Percentiles rank a stretch among this genome's conserved stretches.
These are phyloP conservation scores for Mycena galericulata DNA, from an alignment of 768 basidiomycete genomes.

Conservation along the genomic window DNA sequence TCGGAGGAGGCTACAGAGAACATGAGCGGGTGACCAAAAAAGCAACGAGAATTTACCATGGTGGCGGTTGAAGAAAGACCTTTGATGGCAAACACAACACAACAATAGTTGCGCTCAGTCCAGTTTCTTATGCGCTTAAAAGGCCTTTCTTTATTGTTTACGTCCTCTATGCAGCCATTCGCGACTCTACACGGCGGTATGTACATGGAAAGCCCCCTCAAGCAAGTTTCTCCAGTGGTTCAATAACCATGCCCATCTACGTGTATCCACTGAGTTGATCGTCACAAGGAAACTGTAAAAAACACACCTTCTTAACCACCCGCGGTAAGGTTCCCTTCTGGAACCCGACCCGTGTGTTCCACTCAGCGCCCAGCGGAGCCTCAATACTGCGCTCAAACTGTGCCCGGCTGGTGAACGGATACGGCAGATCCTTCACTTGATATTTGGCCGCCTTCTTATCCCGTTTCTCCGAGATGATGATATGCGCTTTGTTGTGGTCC, in stretches of 20 bases:
- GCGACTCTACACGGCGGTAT: not conserved
- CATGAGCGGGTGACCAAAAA: slow-evolving; percentile 23
- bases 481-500: slow-evolving; percentile 86
- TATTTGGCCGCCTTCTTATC: slow-evolving; percentile 96
- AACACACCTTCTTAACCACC: slow-evolving; percentile 87
- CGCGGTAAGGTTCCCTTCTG: slow-evolving; percentile 87
- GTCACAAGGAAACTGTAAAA: not conserved
- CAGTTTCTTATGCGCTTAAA: too few relatives aligned
- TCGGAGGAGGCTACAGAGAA: slow-evolving; percentile 87
- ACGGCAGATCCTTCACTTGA: slow-evolving; percentile 90
- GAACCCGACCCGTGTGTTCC: slow-evolving; percentile 91
- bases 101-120: too few relatives aligned
- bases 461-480: slow-evolving; percentile 96
- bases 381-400: slow-evolving; percentile 92
- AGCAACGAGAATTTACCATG: slow-evolving; percentile 32
- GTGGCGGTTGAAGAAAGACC: slow-evolving; percentile 19
- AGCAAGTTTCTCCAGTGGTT: slow-evolving; percentile 70
- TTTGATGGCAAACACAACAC: slow-evolving; percentile 1
- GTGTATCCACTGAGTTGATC: slow-evolving; percentile 17
- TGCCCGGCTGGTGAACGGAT: slow-evolving; percentile 92
- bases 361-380: slow-evolving; percentile 87
- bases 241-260: slow-evolving; percentile 78
- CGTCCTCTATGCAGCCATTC: too few relatives aligned
- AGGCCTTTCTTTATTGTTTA: too few relatives aligned
- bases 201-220: slow-evolving; percentile 28